These are phyloP conservation scores for Apiotrichum akiyoshidainum DNA, from an alignment of 1,284 basidiomycete genomes.

Conservation along the genomic window DNA sequence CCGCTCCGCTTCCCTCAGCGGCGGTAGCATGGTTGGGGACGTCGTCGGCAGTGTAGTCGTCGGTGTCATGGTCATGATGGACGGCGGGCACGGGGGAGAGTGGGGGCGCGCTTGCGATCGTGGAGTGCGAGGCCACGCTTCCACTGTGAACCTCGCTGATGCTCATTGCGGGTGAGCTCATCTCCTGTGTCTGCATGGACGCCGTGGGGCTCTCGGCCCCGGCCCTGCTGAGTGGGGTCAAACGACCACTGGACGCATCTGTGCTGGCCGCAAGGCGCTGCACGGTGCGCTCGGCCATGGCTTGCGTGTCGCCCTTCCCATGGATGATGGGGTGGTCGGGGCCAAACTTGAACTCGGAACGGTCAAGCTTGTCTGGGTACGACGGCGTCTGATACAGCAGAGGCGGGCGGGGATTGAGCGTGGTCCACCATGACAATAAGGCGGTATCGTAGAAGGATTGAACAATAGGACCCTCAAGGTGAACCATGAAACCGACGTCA, in stretches of 20 bases:
- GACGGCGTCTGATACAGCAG: conserved; percentile 38
- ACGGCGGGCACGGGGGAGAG: too few species aligned
- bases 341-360: conserved; percentile 23
- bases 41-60: too few species aligned
- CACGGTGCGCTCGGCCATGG: conserved; percentile 15
- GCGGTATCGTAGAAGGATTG: conserved; percentile 68
- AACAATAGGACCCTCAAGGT: conserved; percentile 65
- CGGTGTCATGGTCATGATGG: too few species aligned
- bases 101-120: conserved; percentile 1
- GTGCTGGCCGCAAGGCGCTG: conserved; percentile 11
- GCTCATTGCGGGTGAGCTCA: neutral
- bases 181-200: neutral
- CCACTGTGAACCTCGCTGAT: neutral
- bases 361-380: conserved; percentile 1
- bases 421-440: conserved; percentile 61
- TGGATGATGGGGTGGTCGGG: conserved; percentile 13
- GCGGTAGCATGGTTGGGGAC: too few species aligned
- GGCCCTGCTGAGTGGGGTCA: neutral
- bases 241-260: neutral
- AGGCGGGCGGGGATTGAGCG: conserved; percentile 60
- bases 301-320: conserved; percentile 4
- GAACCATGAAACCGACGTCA: conserved; percentile 64
- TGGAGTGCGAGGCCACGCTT: neutral
- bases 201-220: neutral
- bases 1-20: too few species aligned